Percentiles rank a stretch among this genome's conserved stretches.
phyloP scores from a whole-genome alignment of 345 rosid genomes.

The Geranium rotundifolium region DNA sequence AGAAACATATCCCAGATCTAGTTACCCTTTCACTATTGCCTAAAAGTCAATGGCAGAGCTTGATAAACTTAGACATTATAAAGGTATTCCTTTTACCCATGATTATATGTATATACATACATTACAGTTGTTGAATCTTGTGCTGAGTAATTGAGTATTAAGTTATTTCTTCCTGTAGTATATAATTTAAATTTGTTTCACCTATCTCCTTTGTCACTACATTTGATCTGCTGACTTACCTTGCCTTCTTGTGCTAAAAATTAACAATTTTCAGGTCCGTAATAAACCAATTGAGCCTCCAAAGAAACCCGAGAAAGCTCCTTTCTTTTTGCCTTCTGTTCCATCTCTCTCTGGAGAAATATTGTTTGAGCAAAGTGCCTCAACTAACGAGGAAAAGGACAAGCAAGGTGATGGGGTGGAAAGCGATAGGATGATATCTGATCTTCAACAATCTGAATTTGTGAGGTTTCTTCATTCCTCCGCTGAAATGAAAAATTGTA shows the following conservation, averaged over 20 bases:
- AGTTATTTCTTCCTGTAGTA: no score
- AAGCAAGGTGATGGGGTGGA: conserved; percentile 19
- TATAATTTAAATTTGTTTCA: no score
- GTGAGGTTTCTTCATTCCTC: conserved; percentile 50
- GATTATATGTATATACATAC: no score
- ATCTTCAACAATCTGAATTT: conserved; percentile 33
- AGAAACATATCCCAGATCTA: conserved; percentile 70
- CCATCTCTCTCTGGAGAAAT: conserved; percentile 88
- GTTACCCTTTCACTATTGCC: conserved; percentile 87
- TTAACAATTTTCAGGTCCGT: conserved; percentile 34
- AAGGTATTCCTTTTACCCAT: conserved; percentile 34
- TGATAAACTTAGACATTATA: conserved; percentile 88
- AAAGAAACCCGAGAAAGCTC: conserved; percentile 78
- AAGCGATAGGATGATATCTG: conserved; percentile 22
- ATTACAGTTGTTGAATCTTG: no score
- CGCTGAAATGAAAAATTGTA: conserved; percentile 47
- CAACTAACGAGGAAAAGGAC: conserved; percentile 23
- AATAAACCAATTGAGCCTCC: conserved; percentile 95
- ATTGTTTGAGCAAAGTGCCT: conserved; percentile 51
- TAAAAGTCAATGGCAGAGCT: conserved; percentile 93
- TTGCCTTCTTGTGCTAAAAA: not conserved
- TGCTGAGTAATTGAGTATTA: no score
- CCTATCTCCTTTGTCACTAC: not conserved
- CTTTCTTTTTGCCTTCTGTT: conserved; percentile 80
- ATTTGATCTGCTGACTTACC: not conserved